Evolutionary conservation across 495 filamentous ascomycete species (phyloP), one percentile per base, ranked within the genome.

Genomic region (Penicillium cosmopolitanum): DNA sequence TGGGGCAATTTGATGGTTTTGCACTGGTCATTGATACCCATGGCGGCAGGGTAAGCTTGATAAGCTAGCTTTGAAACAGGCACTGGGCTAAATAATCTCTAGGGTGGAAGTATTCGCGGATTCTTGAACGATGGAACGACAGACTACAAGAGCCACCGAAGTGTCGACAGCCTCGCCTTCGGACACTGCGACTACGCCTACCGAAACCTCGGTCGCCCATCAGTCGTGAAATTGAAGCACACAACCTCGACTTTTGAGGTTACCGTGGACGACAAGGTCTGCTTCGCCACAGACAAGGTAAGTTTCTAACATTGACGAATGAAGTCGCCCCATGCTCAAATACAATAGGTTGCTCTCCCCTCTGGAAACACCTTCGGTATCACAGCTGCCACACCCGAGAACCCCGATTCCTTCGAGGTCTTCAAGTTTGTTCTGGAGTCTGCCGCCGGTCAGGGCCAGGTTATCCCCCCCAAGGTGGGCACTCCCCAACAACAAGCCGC

Each of bases 121-220:
- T 98, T 98, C 78, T 75, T 98, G 68, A 98, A 98, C 73, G 95
- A 98, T 72, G 95, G 94, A 55, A 85, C 77, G 23, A 85, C 79
- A 58, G 89, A 95, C 69, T 97, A 90, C 82, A 90, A 86, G 66
- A 81, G 81, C 50, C 89, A 94, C 68, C 83, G 85, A 58, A 88
- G 83, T 64, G 86, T 96, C 4, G 93, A 97, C 73, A 87, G 81
- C 61, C 81, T 97, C 46, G 90, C 96, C 34, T 98, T 98, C 69
- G 95, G 92, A 23, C 91, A 97, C 74, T 98, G 95, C 77, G 84
- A 88, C 62, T 96, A 93, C 66, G 65, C 85, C 34, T 98, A 97
- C 79, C 89, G 95, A 53, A 98, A 98, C 75, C 79, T 95, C 19
- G 95, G 95, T 15, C 85, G 91, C 11, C 87, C 92, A 33, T 89